phyloP scores from a whole-genome alignment of 257 asterid genomes.

The Gentiana macrophylla region DNA sequence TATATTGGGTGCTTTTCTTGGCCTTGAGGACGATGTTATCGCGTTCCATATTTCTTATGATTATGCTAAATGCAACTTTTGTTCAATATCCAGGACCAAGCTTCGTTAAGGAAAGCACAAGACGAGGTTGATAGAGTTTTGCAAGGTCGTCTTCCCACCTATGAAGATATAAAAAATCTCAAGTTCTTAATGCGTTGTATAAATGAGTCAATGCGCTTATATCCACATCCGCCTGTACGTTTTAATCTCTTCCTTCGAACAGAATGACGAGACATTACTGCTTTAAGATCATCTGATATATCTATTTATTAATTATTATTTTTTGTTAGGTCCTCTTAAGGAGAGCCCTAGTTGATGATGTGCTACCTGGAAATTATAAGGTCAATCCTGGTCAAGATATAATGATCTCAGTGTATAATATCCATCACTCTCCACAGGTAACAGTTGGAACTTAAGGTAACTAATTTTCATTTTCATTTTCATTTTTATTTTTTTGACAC shows the following conservation, averaged over 20 bases:
- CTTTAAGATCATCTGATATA: slow-evolving; percentile 7
- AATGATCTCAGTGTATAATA: slow-evolving; percentile 93
- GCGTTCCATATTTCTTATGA: too few relatives aligned
- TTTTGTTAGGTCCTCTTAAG: slow-evolving; percentile 59
- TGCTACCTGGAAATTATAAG: slow-evolving; percentile 84
- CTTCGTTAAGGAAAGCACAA: slow-evolving; percentile 63
- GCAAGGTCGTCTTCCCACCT: slow-evolving; percentile 74
- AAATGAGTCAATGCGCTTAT: slow-evolving; percentile 80
- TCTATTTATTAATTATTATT: not conserved
- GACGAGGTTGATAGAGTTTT: slow-evolving; percentile 83
- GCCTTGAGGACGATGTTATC: too few relatives aligned
- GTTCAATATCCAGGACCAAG: slow-evolving; percentile 39
- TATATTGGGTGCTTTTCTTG: too few relatives aligned
- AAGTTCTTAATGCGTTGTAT: slow-evolving; percentile 84
- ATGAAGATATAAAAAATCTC: slow-evolving; percentile 71
- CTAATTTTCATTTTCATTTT: too few relatives aligned
- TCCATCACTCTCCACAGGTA: slow-evolving; percentile 87
- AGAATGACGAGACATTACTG: not conserved
- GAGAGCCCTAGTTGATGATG: slow-evolving; percentile 78
- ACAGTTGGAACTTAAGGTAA: not conserved
- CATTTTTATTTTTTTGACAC: too few relatives aligned
- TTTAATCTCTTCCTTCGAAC: slow-evolving; percentile 2
- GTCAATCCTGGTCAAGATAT: slow-evolving; percentile 90
- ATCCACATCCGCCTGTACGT: slow-evolving; percentile 97
- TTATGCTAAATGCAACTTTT: slow-evolving; percentile 5